Evolutionary conservation across 2,329 filamentous ascomycete genomes (phyloP), one percentile per base, ranked within the genome.

Genomic region (Calonectria fujianensis): DNA sequence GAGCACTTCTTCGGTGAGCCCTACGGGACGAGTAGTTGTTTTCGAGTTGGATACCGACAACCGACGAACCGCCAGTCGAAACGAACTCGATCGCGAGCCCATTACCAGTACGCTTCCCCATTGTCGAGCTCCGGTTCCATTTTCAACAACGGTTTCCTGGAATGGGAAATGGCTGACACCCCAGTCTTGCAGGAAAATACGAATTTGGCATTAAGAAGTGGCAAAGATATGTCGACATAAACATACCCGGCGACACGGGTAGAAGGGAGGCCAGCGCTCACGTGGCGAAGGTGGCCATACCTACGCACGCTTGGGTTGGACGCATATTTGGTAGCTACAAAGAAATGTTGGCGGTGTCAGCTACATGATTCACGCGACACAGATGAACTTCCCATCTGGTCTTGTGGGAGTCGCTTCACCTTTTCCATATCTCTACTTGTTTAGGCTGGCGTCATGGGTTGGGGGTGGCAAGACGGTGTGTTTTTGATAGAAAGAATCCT

Each of bases 181-280:
- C 6, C 4, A n/a, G 3, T 10, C 24, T 51, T 20, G 16, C 31
- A 67, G 64, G 13, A 4, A 66, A 31, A n/a, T 50, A 51, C 45
- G 4, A 32, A 67, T 67, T 51, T n/a, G n/a, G 20, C 32, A 67
- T 67, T 24, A 67, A 67, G 10, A 31, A 32, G n/a, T 67, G 64
- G 64, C 64, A 67, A 18, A 31, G 64, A 11, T 48, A 52, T 20
- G 64, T 67, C 5, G 64, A 67, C 18, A 48, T 67, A 18, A 14
- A 67, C 5, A 67, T 67, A 51, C 64, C 64, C n/a, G 16, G 11
- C 2, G 48, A 67, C 64, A 24, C 10, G n/a, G n/a, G 14, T 10
- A 52, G 16, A 35, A 52, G 8, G 64, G 64, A 67, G 31, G 64
- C 64, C 45, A 67, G 48, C 13, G 31, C 31, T 16, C 64, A 67